Percentiles rank a stretch among this genome's conserved stretches.
phyloP scores from a whole-genome alignment of 176 grass and related monocot species.

The Neostapfia colusana region DNA sequence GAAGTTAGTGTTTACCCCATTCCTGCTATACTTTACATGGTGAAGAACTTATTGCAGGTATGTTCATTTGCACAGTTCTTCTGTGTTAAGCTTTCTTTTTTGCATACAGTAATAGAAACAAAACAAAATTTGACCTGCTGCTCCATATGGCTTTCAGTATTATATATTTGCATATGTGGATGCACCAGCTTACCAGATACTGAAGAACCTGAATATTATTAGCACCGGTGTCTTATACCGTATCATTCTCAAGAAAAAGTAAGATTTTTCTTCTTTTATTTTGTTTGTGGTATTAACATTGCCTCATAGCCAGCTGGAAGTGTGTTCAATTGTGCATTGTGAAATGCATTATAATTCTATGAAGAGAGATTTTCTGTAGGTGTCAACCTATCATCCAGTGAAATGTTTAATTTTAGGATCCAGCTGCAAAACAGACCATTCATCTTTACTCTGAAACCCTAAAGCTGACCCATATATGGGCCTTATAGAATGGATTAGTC shows the following conservation, averaged over 20 bases:
- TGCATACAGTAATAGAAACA: background rate
- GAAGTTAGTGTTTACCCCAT: slow-evolving; percentile 90
- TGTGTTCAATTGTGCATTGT: background rate
- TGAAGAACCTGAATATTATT: slow-evolving; percentile 97
- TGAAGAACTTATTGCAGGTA: slow-evolving; percentile 95
- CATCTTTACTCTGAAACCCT: background rate
- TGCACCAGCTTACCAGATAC: slow-evolving; percentile 90
- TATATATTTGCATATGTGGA: slow-evolving; percentile 96
- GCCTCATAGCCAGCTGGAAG: background rate
- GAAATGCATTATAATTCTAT: background rate
- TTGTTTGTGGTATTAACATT: background rate
- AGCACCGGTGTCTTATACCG: slow-evolving; percentile 91
- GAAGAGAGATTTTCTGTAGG: background rate
- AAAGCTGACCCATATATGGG: background rate
- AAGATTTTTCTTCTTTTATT: slow-evolving; percentile 17
- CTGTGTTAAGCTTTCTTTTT: background rate
- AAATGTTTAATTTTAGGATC: background rate
- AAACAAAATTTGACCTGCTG: slow-evolving; percentile 29
- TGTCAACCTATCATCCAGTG: background rate
- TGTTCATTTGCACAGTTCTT: background rate
- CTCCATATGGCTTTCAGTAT: slow-evolving; percentile 54
- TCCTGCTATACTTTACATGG: slow-evolving; percentile 78
- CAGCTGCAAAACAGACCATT: background rate
- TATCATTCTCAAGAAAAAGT: slow-evolving; percentile 93
- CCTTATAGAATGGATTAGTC: background rate